Base-by-base conservation (phyloP, 2,329 filamentous ascomycete species). In the Pseudophaeomoniella oleicola region DNA sequence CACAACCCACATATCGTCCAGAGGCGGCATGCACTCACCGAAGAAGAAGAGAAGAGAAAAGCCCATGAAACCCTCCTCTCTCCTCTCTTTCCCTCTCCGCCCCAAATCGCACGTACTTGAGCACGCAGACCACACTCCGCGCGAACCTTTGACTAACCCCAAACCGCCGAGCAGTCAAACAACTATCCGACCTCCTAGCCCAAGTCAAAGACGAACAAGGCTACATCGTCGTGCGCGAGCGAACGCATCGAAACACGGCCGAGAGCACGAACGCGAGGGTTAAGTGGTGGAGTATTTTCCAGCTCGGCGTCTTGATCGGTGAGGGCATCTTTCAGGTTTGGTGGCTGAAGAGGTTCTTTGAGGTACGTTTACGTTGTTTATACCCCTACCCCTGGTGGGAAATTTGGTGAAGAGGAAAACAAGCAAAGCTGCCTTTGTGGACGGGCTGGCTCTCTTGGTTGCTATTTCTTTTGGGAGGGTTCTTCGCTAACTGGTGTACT, bases 201-300 rank as follows among this genome's bases (percentile, higher is more conserved):
- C 83, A 92, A 62, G 87, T 96, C 37, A 94, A 93, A 68, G 90
- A 96, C 59, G 90, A 98, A 67, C 90, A 98, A 66, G 76, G 79
- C 49, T 98, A 98, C 67, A 96, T 98, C 53, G 78, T 98, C 44
- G 66, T 96, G 40, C 81, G 90, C 50, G 90, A 98, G 67, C 75
- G 90, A 54, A 94, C 84, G 49, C 90, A 98, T 71, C 76, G 90
- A 57, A 98, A 98, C 67, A 98, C 90, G 6, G 90, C 90, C 45
- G 90, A 98, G 69, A 94, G 87, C 72, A 98, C 90, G 53, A 98
- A 98, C 62, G 74, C 77, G 49, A 75, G 90, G 47, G 90, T 98
- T 58, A 98, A 98, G 70, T 98, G 90, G 90, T 98, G 90, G 90
- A 94, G 90, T 61, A 73, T 96, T 50, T 96, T 96, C 62, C 87